Percentiles rank a stretch among this genome's conserved stretches.
phyloP scores from a whole-genome alignment of 208 protist genomes.

The Blastocrithidia nonstop region DNA sequence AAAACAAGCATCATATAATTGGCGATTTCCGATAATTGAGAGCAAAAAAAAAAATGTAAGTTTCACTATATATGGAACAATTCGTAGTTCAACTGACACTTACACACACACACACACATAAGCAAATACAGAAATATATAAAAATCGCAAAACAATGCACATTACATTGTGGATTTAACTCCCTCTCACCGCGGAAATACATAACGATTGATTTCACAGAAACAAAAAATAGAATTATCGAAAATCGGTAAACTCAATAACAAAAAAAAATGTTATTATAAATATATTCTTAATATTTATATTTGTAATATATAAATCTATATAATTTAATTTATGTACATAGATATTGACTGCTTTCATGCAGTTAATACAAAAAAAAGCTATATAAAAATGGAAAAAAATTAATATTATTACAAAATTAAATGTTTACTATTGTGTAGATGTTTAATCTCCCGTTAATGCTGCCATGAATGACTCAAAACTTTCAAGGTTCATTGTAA shows the following conservation, averaged over 20 bases:
- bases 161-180: background rate
- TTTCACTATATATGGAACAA: too few species aligned
- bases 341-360: background rate
- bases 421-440: background rate
- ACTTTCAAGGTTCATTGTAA: slow-evolving; percentile 12
- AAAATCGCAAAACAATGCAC: slow-evolving; percentile 1
- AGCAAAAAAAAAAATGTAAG: too few species aligned
- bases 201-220: background rate
- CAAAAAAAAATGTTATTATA: slow-evolving; percentile 6
- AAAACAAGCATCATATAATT: too few species aligned
- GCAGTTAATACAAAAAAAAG: slow-evolving; percentile 5
- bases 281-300: slow-evolving; percentile 4
- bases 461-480: slow-evolving; percentile 18
- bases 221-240: background rate
- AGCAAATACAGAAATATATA: background rate
- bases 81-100: too few species aligned
- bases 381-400: background rate
- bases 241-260: background rate
- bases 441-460: slow-evolving; percentile 7
- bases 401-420: background rate
- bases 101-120: too few species aligned
- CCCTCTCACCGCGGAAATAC: background rate
- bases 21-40: too few species aligned
- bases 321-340: slow-evolving; percentile 4
- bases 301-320: slow-evolving; percentile 8